A percentile compares a stretch with the other conserved stretches of the same genome.
Conservation (phyloP, 2,329 filamentous ascomycete genomes). For the Nigrospora osmanthi region DNA sequence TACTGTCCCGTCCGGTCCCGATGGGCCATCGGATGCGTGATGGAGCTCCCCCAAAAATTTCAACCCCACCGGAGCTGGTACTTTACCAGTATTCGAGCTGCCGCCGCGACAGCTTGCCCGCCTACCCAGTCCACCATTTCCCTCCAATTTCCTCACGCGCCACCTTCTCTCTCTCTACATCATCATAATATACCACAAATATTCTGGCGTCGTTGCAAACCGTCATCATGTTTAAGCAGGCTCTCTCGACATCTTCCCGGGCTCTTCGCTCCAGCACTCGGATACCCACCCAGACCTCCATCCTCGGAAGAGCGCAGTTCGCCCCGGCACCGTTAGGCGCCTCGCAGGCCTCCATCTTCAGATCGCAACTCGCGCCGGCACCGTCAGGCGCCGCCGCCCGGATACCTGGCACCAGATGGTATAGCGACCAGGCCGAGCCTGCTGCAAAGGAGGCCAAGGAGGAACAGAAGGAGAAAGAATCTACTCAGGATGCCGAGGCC, state of each 20-base stretch:
- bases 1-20: too few relatives aligned
- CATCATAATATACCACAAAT: too few relatives aligned
- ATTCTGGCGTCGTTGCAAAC: neutral
- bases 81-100: too few relatives aligned
- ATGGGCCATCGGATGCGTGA: too few relatives aligned
- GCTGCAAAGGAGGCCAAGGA: conserved; percentile 33
- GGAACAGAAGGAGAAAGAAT: conserved; percentile 30
- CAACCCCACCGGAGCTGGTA: too few relatives aligned
- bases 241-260: conserved; percentile 18
- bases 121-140: too few relatives aligned
- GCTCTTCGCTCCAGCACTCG: conserved; percentile 18
- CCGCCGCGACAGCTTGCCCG: too few relatives aligned
- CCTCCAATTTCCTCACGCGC: too few relatives aligned
- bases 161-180: too few relatives aligned
- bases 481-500: conserved; percentile 21
- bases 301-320: conserved; percentile 36
- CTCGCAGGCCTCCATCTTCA: neutral
- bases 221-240: conserved; percentile 20
- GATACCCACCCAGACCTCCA: conserved; percentile 40
- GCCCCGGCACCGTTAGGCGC: conserved; percentile 27
- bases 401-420: conserved; percentile 20
- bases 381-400: too few relatives aligned
- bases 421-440: conserved; percentile 27
- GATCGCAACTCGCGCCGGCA: neutral
- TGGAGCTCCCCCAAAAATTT: too few relatives aligned